Evolutionary conservation across 164 flowering plant species (phyloP), one percentile per base, ranked within the genome.

Genomic region (Liquidambar formosana): DNA sequence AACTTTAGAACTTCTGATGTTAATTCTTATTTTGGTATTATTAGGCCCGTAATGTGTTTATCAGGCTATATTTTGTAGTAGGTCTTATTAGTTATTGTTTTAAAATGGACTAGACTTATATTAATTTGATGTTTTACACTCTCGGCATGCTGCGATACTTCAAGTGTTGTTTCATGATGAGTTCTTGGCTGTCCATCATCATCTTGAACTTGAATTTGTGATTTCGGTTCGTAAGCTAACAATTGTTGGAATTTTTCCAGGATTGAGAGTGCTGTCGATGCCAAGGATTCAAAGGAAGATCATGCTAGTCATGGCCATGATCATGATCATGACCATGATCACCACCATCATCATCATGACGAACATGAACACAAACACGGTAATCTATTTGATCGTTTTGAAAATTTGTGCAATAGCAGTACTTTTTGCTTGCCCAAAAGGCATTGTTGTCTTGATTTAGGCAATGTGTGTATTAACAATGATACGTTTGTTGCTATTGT

Each of bases 241-340:
- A 16, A 5, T 11, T 28, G 59, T 25, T 58, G 8, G 21, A 28
- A 49, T 68, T 16, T 58, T 33, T 26, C 27, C 56, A 68, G 71
- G 64, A 68, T 68, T 26, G 71, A 68, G 57, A 59, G 91, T 80
- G 89, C 82, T 73, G 88, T 95, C 47, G 77, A 81, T 66, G 78
- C 72, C 70, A 88, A 91, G 66, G 81, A 51, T 65, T 78, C 85
- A 26, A 81, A 91, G 75, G 90, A 89, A 57, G 90, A 79, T 66
- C 84, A 77, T 63, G 65, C 22, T 44, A 54, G 65, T 46, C 82
- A 77, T 64, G 80, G 45, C 56, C 82, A 79, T 73, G 89, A 79
- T 28, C 90, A 86, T 76, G 82, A 74, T 58, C 89, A 84, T 72
- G 73, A 78, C 18, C 82, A 86, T 61, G 82, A 65, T 47, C 86